These are phyloP conservation scores for Crithidia bombi DNA, from an alignment of 208 protist species.

Conservation along the genomic window DNA sequence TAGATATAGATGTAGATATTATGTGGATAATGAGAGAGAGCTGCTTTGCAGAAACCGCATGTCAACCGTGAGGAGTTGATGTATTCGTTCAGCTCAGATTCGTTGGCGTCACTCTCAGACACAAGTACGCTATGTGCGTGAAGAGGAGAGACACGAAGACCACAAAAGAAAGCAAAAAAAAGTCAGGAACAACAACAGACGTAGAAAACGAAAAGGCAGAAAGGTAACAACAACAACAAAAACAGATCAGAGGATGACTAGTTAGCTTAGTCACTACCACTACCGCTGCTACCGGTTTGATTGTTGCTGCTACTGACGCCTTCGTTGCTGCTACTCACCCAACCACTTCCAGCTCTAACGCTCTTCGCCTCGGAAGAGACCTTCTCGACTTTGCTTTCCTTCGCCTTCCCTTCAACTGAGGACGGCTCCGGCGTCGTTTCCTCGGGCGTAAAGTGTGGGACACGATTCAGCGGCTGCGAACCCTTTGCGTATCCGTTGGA, in stretches of 20 bases:
- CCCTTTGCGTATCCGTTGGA: not conserved
- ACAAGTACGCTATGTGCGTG: slow-evolving; percentile 7
- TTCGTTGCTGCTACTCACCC: slow-evolving; percentile 31
- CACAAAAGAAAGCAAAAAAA: slow-evolving; percentile 7
- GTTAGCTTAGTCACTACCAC: slow-evolving; percentile 25
- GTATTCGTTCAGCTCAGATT: slow-evolving; percentile 15
- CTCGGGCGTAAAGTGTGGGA: slow-evolving; percentile 13
- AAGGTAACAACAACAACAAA: not conserved
- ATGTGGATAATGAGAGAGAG: not conserved
- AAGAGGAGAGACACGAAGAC: not conserved
- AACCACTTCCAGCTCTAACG: slow-evolving; percentile 5
- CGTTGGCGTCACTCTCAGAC: not conserved
- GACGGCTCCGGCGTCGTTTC: slow-evolving; percentile 1
- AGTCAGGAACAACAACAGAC: not conserved
- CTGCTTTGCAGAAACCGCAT: not conserved
- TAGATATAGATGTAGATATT: too few relatives aligned
- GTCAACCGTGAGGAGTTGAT: slow-evolving; percentile 18
- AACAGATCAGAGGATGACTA: not conserved
- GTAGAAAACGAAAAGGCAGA: not conserved
- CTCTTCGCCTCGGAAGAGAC: slow-evolving; percentile 5
- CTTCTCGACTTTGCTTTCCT: slow-evolving; percentile 9
- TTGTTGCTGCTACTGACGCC: slow-evolving; percentile 32
- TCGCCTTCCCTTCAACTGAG: not conserved
- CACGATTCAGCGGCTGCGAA: not conserved
- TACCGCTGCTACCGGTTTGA: slow-evolving; percentile 34